Evolutionary conservation across 768 basidiomycete species (phyloP), one percentile per base, ranked within the genome.

Genomic region (Mycena haematopus): DNA sequence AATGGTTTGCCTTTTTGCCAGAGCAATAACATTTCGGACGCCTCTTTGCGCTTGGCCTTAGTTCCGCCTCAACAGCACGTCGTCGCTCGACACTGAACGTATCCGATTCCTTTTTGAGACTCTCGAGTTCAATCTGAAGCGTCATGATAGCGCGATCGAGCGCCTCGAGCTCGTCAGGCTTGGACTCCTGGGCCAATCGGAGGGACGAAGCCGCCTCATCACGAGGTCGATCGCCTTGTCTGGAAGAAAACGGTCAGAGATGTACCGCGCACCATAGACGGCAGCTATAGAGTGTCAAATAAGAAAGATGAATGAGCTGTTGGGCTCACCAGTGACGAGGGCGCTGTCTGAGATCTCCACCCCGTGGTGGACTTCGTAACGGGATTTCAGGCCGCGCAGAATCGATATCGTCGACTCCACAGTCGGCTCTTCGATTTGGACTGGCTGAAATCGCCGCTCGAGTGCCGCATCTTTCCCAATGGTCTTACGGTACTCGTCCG

Each of bases 211-310:
- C 91, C 3, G 95, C 95, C 75, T 98, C 96, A 74, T 99, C 96
- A 98, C 86, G 3, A 97, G 82, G 73, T 96, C 93, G 45, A 94
- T 92, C 11, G 92, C 91, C 72, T 96, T 96, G 76, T 97, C 95
- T 0, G 95, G 95, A 1, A 96, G 82, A 73, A 86, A 95, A 4
- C 94, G 84, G 72, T 94, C 92, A 0, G 93, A 89, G 66, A 96
- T 89, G 70, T 96, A 96, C 19, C 93, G 85, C 24, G 92, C 86
- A 7, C 86, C 80, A 67, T 96, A 95, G 2, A 95, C 86, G 0
- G 93, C 92, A 25, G 95, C 94, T 89, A 60, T 25, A 0, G 17
- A 9, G 27, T 29, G 38, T 17, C 21, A 33, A 29, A 27, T 45
- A n/a, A 19, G 54, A 33, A 13, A 46, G 11, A 35, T 25, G 17